phyloP scores from a whole-genome alignment of 2,329 filamentous ascomycete genomes.

The Monilinia fructigena region DNA sequence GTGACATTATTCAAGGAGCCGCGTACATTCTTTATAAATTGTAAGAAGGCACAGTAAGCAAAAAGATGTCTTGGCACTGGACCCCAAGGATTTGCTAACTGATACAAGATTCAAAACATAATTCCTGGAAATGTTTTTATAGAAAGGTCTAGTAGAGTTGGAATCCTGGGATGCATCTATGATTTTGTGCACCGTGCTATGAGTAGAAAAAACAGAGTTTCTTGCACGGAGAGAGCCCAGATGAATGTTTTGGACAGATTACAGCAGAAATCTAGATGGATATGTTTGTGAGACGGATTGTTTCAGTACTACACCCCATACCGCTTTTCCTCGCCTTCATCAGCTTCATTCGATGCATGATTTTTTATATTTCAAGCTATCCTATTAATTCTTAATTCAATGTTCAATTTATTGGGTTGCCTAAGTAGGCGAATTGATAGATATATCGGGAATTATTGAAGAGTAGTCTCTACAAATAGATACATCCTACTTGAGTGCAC shows the following conservation, averaged over 20 bases:
- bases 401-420: not conserved
- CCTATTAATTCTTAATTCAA: not conserved
- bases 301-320: constrained; percentile 12
- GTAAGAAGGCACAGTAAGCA: not conserved
- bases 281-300: not conserved
- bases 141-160: not conserved
- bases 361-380: not conserved
- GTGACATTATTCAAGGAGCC: constrained; percentile 9
- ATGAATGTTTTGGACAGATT: not conserved
- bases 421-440: constrained; percentile 1
- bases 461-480: not conserved
- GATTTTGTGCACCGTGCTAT: too few species aligned
- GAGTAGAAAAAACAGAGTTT: not conserved
- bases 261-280: not conserved
- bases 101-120: not conserved
- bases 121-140: not conserved
- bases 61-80: not conserved
- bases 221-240: not conserved
- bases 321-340: not conserved
- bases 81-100: not conserved
- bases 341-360: not conserved
- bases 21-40: constrained; percentile 2
- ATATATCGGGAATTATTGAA: constrained; percentile 2
- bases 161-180: too few species aligned
- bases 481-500: not conserved